Evolutionary conservation across 2,329 filamentous ascomycete species (phyloP).

Genomic region (Paraphoma chrysanthemicola): DNA sequence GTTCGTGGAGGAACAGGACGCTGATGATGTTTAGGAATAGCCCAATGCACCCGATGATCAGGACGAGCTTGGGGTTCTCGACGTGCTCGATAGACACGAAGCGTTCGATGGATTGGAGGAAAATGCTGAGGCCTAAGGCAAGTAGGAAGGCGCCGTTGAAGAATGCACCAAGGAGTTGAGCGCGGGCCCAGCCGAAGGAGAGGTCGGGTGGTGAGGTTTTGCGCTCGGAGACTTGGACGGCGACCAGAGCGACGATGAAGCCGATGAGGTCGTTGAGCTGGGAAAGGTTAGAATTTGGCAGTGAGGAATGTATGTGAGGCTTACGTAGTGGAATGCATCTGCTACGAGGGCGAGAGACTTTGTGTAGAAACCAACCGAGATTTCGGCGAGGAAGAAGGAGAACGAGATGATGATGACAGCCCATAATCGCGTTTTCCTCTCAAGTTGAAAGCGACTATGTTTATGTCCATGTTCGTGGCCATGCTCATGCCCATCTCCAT

Average conservation of each 20-base stretch:
- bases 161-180: constrained; percentile 76
- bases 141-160: constrained; percentile 81
- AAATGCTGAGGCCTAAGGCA: constrained; percentile 74
- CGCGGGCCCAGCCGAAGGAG: constrained; percentile 79
- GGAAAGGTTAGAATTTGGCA: constrained; percentile 2
- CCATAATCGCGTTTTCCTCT: constrained; percentile 41
- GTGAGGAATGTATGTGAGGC: constrained; percentile 19
- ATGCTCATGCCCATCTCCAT: constrained; percentile 4
- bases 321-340: constrained; percentile 80
- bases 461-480: constrained; percentile 7
- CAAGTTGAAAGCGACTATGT: constrained; percentile 27
- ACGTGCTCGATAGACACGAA: constrained; percentile 67
- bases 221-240: constrained; percentile 65
- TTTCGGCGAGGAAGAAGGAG: constrained; percentile 56
- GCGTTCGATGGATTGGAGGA: constrained; percentile 75
- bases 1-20: constrained; percentile 66
- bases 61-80: constrained; percentile 68
- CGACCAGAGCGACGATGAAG: constrained; percentile 70
- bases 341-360: constrained; percentile 75
- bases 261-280: constrained; percentile 75
- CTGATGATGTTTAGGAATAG: constrained; percentile 72
- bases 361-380: constrained; percentile 72
- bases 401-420: constrained; percentile 56
- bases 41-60: constrained; percentile 74
- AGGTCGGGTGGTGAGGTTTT: constrained; percentile 64